Base-by-base conservation (phyloP, 2,329 filamentous ascomycete species). In the Exophiala viscosa region DNA sequence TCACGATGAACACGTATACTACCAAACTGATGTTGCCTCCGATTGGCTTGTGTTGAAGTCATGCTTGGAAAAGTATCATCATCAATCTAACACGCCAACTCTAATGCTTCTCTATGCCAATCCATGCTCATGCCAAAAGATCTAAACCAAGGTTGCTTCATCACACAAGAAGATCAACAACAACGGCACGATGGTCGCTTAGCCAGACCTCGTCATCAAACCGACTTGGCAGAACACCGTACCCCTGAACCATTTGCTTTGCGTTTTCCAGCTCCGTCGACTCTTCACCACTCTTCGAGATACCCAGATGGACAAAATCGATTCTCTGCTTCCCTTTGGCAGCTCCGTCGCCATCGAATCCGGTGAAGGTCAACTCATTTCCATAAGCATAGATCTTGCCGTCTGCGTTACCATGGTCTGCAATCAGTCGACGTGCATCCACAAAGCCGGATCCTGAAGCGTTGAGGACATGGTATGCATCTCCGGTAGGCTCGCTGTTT, bases 121-220 rank as follows among this genome's bases (percentile, higher is more conserved):
- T 28, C 8, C 23, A 28, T 28, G 23, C 5, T 28, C n/a, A 28
- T 28, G 5, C 23, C 23, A 28, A 28, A 28, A 28, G 5, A 28
- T 28, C 23, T 5, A 28, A 28, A 5, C 3, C 23, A 28, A 28
- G 8, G 23, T 7, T 7, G 23, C 23, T 28, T 28, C 23, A 42
- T 51, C 35, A 45, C 33, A 59, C 17, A 1, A 60, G 45, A n/a
- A 57, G 35, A 51, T 83, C 80, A 2, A 74, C 76, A 41, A 83
- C 73, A 4, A 83, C 80, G 41, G 75, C 77, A 41, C 78, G 70
- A 64, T 83, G 81, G 62, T 83, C 81, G 52, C 77, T 82, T 50
- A 68, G 72, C 59, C 72, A 79, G 2, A 82, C 67, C 1, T 73
- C 74, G 59, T 81, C 76, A 40, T 84, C 80, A 59, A 82, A 83